Base-by-base conservation (phyloP, 352 stramenopile genomes). In the Phytophthora multivora region DNA sequence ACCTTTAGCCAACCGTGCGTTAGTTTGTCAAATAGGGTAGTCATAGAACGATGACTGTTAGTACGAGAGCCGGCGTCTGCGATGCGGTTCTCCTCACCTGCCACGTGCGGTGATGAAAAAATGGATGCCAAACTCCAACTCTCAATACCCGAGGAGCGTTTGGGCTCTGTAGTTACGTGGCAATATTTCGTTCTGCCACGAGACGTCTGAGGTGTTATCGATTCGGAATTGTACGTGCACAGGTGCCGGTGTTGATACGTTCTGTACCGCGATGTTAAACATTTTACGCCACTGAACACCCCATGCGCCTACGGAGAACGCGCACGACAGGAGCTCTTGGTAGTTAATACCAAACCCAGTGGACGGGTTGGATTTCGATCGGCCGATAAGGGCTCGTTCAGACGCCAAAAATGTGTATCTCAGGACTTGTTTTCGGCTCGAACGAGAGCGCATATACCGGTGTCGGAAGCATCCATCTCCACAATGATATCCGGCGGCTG, bases 291-390 rank as follows among this genome's bases (percentile, higher is more conserved):
- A 74, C 6, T 10, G 16, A 0, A 4, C 3, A 7, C 61, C 52
- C 54, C 36, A 74, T 2, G 50, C 18, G 9, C 60, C 26, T 3
- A 66, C 54, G 2, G 51, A 52, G 28, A 66, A 58, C 2, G 38
- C 61, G 7, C 23, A 63, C 2, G 57, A 62, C 4, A 71, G 42
- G 0, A 75, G 23, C 12, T 71, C 57, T 3, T 58, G 61, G 16
- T 59, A 71, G 28, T 66, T 75, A 33, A 71, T 69, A 30, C 69
- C 57, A 6, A 68, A 75, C 1, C 43, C 43, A 3, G 48, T 13
- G 2, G 6, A 16, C 8, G 35, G 9, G 16, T 53, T 40, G 6
- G 40, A 4, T 15, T 53, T 41, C 2, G 31, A 43, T 4, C 9
- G 19, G 2, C 33, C 3, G 10, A 53, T 64, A 3, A 52, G 8